These are phyloP conservation scores for Rhododendron vialii DNA, from an alignment of 148 eudicot genomes.

Conservation along the genomic window DNA sequence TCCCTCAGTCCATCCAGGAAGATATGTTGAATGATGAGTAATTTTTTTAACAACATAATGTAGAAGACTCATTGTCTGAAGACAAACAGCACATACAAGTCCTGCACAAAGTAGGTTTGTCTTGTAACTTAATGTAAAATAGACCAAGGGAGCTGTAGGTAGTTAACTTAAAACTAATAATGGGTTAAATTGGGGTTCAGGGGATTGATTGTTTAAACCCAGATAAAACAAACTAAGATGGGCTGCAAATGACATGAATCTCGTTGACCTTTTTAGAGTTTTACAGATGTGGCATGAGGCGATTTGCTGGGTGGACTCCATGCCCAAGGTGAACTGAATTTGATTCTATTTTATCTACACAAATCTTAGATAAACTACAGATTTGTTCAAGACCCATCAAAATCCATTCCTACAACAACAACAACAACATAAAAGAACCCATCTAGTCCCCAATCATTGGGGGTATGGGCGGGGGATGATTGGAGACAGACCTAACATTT, in stretches of 20 bases:
- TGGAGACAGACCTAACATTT: too few relatives aligned
- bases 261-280: not conserved
- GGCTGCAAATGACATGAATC: not conserved
- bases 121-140: not conserved
- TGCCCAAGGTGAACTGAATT: not conserved
- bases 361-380: not conserved
- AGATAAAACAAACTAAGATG: not conserved
- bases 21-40: not conserved
- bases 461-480: too few relatives aligned
- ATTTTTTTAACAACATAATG: not conserved
- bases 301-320: not conserved
- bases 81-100: not conserved
- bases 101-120: not conserved
- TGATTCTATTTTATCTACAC: not conserved
- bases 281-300: not conserved
- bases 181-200: not conserved
- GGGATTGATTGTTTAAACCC: not conserved
- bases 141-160: not conserved
- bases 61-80: not conserved
- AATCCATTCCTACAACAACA: not conserved
- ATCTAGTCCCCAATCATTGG: too few relatives aligned
- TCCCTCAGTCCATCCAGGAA: not conserved
- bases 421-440: too few relatives aligned
- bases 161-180: not conserved
- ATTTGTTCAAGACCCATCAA: not conserved